These are phyloP conservation scores for Periconia sp. DNA, from an alignment of 2,329 filamentous ascomycete species.

Conservation along the genomic window DNA sequence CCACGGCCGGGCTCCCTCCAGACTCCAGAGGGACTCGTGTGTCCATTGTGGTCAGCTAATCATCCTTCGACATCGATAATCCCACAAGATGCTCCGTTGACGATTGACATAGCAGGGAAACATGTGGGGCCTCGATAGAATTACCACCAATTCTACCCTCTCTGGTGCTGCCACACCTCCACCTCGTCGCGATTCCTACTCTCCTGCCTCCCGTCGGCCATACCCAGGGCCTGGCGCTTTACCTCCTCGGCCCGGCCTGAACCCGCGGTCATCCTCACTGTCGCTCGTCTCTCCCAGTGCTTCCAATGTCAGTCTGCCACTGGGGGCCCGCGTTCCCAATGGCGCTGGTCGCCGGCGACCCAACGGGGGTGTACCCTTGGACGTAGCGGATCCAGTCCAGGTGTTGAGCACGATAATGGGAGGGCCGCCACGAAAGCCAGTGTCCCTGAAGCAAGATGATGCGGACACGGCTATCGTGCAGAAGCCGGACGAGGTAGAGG, in stretches of 20 bases:
- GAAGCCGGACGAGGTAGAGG: constrained; percentile 54
- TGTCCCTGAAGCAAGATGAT: constrained; percentile 9
- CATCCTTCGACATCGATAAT: neutral
- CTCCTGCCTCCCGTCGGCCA: constrained; percentile 71
- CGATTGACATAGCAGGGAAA: constrained; percentile 8
- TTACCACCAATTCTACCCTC: constrained; percentile 70
- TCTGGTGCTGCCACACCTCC: constrained; percentile 57
- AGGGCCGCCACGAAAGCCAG: constrained; percentile 33
- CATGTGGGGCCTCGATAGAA: constrained; percentile 87
- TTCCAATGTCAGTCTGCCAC: constrained; percentile 73
- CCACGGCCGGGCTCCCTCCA: neutral
- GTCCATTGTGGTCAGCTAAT: neutral
- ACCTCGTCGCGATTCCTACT: constrained; percentile 67
- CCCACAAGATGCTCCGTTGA: constrained; percentile 6
- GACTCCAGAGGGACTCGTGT: too few relatives aligned
- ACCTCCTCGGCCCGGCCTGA: constrained; percentile 67
- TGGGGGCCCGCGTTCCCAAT: constrained; percentile 65
- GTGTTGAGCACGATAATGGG: constrained; percentile 66
- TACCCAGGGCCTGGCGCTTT: constrained; percentile 71
- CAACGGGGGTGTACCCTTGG: constrained; percentile 51
- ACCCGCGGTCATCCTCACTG: constrained; percentile 73
- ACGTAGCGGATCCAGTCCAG: constrained; percentile 69
- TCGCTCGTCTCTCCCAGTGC: constrained; percentile 74
- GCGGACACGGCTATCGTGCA: constrained; percentile 38
- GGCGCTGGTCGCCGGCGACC: constrained; percentile 68